Base-by-base conservation (phyloP, 164 flowering plant species). In the Vitis labrusca region DNA sequence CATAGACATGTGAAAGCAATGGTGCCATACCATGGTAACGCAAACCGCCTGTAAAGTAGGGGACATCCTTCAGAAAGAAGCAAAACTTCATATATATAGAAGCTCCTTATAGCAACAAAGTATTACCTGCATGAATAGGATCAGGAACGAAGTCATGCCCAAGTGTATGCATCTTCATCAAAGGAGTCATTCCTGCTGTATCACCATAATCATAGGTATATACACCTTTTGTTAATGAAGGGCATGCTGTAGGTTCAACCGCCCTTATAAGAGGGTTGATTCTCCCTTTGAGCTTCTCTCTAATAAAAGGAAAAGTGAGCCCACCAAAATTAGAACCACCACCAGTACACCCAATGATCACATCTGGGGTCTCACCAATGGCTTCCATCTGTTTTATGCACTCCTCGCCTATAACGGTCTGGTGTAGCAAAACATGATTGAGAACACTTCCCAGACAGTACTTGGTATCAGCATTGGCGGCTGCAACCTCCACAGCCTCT, bases 21-120 rank as follows among this genome's bases (percentile, higher is more conserved):
- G 99, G 99, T 61, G 97, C 94, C 98, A 95, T 95, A 9, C 99
- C 99, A 77, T 95, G 99, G 83, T 92, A 95, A 1, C 99, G 90
- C 78, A 95, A 73, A 19, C 99, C 99, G 2, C 99, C 97, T 92
- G 81, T 54, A 70, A 52, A 66, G 69, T 15, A 67, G 23, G 77
- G 23, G 9, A 17, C 27, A 30, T 9, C 56, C 1, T 11, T 50
- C 14, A 44, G 47, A 16, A 65, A 75, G 15, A 58, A 48, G 1
- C 13, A 16, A 5, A 48, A n/a, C 0, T 30, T 9, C 50, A 44
- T 50, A 29, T 48, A 3, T 54, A 2, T 32, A 11, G 44, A 3
- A n/a, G 19, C 12, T 52, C 16, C 8, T 5, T 29, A n/a, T 29
- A 59, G 0, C 6, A 53, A 65, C 9, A 17, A 64, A 13, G n/a